These are phyloP conservation scores for Aspergillus persii DNA, from an alignment of 2,329 filamentous ascomycete genomes.

Conservation along the genomic window DNA sequence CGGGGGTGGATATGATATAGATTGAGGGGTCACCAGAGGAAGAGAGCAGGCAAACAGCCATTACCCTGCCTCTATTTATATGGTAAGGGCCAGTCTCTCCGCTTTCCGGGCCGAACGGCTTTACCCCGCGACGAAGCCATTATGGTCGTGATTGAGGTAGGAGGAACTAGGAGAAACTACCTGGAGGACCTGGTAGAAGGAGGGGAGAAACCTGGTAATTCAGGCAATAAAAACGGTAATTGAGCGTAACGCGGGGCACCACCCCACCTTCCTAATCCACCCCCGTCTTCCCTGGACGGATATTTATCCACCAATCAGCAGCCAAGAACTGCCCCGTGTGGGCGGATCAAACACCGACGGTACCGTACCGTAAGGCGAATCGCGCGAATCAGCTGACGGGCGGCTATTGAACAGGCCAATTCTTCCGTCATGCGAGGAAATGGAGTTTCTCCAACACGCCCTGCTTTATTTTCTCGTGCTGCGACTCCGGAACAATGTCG, in stretches of 20 bases:
- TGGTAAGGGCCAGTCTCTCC: not conserved
- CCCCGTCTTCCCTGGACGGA: not conserved
- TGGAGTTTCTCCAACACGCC: not conserved
- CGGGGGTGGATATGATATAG: too few relatives aligned
- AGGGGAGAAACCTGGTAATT: too few relatives aligned
- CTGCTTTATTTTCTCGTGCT: not conserved
- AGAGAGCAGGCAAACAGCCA: not conserved
- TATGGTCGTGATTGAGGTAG: too few relatives aligned
- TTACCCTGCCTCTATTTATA: not conserved
- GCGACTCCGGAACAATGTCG: not conserved
- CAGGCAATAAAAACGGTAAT: too few relatives aligned
- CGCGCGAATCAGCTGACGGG: not conserved
- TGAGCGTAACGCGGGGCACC: not conserved
- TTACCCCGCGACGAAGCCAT: not conserved
- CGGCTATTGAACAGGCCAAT: not conserved
- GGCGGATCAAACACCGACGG: constrained; percentile 6
- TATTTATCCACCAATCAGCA: constrained; percentile 9
- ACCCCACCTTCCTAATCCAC: constrained; percentile 3
- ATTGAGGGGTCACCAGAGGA: too few relatives aligned
- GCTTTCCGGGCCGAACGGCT: not conserved
- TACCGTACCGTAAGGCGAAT: not conserved
- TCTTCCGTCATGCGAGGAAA: not conserved
- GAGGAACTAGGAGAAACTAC: too few relatives aligned
- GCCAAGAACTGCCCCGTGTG: not conserved
- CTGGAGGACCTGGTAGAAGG: too few relatives aligned